Evolutionary conservation across 768 basidiomycete genomes (phyloP).

Genomic region (Leucogyrophana mollusca): DNA sequence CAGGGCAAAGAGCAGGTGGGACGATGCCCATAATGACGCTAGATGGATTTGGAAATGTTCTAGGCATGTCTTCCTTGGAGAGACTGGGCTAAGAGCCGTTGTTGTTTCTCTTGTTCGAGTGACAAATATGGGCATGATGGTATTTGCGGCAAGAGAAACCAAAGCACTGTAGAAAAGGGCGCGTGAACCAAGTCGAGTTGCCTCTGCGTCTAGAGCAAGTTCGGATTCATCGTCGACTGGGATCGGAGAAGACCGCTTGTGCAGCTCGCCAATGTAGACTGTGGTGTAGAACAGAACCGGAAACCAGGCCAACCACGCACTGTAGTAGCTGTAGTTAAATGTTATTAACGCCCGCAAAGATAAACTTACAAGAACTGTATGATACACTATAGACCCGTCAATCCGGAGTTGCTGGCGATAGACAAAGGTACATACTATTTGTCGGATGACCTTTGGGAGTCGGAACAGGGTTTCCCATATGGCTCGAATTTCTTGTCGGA

Average conservation of each 20-base stretch:
- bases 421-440: conserved; percentile 59
- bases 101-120: conserved; percentile 13
- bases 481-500: conserved; percentile 48
- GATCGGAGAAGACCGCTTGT: conserved; percentile 50
- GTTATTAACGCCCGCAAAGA: background rate
- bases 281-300: conserved; percentile 88
- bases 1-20: conserved; percentile 67
- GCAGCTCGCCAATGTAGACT: conserved; percentile 84
- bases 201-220: conserved; percentile 54
- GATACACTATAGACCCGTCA: conserved; percentile 50
- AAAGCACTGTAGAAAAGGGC: conserved; percentile 80
- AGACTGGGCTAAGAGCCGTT: conserved; percentile 12
- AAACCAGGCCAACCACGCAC: conserved; percentile 90
- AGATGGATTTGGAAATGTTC: conserved; percentile 58
- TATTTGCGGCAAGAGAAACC: conserved; percentile 62
- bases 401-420: conserved; percentile 3
- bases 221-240: conserved; percentile 29
- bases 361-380: conserved; percentile 77
- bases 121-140: conserved; percentile 70
- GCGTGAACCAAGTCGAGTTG: conserved; percentile 79
- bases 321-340: conserved; percentile 24
- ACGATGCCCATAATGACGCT: conserved; percentile 73
- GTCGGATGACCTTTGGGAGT: conserved; percentile 72
- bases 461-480: conserved; percentile 71
- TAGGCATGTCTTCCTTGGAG: conserved; percentile 26